Base-by-base conservation (phyloP, 176 grass and related monocot genomes). In the barley (Hordeum vulgare) region DNA sequence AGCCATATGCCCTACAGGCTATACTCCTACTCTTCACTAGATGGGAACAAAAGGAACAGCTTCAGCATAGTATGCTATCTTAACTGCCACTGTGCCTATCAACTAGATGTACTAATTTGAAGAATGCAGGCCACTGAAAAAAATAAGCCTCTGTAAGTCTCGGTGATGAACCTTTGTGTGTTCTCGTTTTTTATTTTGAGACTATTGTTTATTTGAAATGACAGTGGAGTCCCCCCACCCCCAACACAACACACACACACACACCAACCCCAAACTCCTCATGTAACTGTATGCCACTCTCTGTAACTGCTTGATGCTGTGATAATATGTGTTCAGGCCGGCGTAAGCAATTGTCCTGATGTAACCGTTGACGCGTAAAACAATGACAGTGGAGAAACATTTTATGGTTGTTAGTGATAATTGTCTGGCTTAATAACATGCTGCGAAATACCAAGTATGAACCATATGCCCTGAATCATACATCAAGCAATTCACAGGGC, bases 1-100 rank as follows among this genome's bases (percentile, higher is more conserved):
- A n/a, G n/a, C n/a, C n/a, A n/a, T n/a, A 23, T 2, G 23, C 4
- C 11, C 67, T 56, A 9, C 53, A 56, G 53, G 18, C 53, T 56
- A 56, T 20, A 56, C 20, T 31, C 23, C 39, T 39, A 12, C 3
- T 27, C 26, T 27, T 8, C 4, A 91, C 62, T 87, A 66, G 25
- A 79, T 81, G 85, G 66, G 78, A 37, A 80, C 86, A 53, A 70
- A 54, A 80, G 42, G 88, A 42, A 69, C 85, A 71, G 33, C 71
- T 39, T 87, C 75, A 34, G 83, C 72, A 4, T 79, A 74, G 41
- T 27, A 31, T 41, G 62, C 3, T 40, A 24, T 34, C 59, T 37
- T 76, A n/a, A 3, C 12, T 81, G 64, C 21, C 18, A 18, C 3
- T 56, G 26, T n/a, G n/a, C n/a, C n/a, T n/a, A 14, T 27, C 45